A percentile compares a stretch with the other conserved stretches of the same genome.
Conservation (phyloP, 2,329 filamentous ascomycete genomes). For the Aureobasidium sp. region DNA sequence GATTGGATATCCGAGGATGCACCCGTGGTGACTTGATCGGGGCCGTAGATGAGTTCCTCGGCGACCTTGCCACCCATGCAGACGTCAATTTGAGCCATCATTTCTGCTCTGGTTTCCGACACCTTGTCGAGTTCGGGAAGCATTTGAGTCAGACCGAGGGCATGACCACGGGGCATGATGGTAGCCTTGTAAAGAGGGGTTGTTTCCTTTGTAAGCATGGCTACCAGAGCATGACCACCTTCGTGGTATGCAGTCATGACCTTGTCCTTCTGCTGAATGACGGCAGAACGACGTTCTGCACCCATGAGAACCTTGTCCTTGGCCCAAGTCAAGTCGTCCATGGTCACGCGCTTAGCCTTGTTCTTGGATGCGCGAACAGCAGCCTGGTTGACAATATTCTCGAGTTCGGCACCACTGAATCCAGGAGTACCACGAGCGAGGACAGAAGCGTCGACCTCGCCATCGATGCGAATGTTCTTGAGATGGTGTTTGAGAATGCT, state of each 20-base stretch:
- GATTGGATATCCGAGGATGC: constrained; percentile 74
- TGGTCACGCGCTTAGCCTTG: constrained; percentile 66
- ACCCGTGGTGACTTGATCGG: constrained; percentile 86
- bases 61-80: constrained; percentile 81
- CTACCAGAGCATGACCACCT: constrained; percentile 87
- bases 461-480: constrained; percentile 75
- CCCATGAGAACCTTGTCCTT: constrained; percentile 99
- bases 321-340: constrained; percentile 88
- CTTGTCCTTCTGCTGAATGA: constrained; percentile 91
- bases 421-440: constrained; percentile 84
- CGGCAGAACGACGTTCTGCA: constrained; percentile 79
- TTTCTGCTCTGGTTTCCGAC: constrained; percentile 77
- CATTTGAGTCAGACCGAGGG: constrained; percentile 79
- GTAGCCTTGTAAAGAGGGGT: constrained; percentile 92
- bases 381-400: constrained; percentile 95
- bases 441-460: constrained; percentile 74
- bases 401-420: constrained; percentile 89
- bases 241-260: constrained; percentile 94
- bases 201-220: constrained; percentile 69
- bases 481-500: constrained; percentile 91
- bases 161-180: constrained; percentile 82
- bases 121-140: constrained; percentile 91
- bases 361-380: constrained; percentile 89
- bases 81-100: constrained; percentile 71
- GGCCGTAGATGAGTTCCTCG: constrained; percentile 84